These are phyloP conservation scores for Candida sojae DNA, from an alignment of 1,139 yeast genomes.

Conservation along the genomic window DNA sequence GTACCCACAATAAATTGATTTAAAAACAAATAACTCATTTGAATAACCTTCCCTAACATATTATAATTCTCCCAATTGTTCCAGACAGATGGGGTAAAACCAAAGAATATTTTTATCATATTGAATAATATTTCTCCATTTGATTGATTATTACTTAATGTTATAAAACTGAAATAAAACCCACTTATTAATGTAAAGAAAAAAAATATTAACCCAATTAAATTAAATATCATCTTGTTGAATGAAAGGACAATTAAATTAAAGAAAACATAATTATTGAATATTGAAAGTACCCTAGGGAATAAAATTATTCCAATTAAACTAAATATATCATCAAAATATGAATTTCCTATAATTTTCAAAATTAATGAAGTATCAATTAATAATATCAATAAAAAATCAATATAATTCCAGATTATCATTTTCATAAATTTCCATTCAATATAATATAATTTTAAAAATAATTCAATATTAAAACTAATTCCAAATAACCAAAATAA, in stretches of 20 bases:
- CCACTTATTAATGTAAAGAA: conserved; percentile 57
- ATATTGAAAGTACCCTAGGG: conserved; percentile 55
- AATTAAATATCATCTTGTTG: conserved; percentile 56
- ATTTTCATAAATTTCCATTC: conserved; percentile 39
- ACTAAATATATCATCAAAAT: conserved; percentile 39
- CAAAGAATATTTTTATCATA: conserved; percentile 57
- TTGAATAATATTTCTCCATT: conserved; percentile 56
- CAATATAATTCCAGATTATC: conserved; percentile 46
- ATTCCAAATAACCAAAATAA: conserved; percentile 38
- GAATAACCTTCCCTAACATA: conserved; percentile 48
- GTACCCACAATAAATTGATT: conserved; percentile 61
- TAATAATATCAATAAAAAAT: conserved; percentile 31
- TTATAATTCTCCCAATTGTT: conserved; percentile 57
- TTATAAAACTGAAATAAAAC: conserved; percentile 57
- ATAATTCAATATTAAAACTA: conserved; percentile 38
- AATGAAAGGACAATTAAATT: conserved; percentile 54
- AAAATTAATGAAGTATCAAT: conserved; percentile 33
- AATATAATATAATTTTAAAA: conserved; percentile 44
- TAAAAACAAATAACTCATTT: conserved; percentile 55
- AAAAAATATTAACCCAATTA: conserved; percentile 53
- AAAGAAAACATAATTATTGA: conserved; percentile 57
- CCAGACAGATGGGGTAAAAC: conserved; percentile 69
- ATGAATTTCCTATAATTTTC: conserved; percentile 16
- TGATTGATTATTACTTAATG: conserved; percentile 48
- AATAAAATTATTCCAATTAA: conserved; percentile 53